Evolutionary conservation across 805 yeast genomes (phyloP), one percentile per base, ranked within the genome.

Genomic region (Kluyveromyces siamensis): DNA sequence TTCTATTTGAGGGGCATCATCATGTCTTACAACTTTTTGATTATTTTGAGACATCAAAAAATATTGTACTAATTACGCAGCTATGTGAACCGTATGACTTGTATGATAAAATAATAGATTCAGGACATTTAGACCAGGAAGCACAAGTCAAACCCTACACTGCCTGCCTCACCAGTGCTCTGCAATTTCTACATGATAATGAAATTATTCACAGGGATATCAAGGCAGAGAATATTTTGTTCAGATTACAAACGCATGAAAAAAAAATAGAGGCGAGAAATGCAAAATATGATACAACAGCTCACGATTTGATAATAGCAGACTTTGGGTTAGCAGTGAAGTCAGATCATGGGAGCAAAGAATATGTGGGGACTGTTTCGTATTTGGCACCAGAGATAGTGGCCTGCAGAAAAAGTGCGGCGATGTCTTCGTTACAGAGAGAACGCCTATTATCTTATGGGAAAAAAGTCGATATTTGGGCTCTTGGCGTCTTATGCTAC

Each of bases 361-460:
- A 50, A 65, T 80, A 37, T 72, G 83, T 57, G 6, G 91, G 91
- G 0, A 84, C 91, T 1, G 74, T 84, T 7, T 81, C 86, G 18
- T 84, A 84, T 63, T 79, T 84, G 76, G 84, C 90, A 0, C 91
- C 91, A 1, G 90, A 84, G 58, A 72, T 84, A 39, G 69, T 77
- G 48, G 62, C 69, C 14, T 68, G 75, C 45, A 60, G 67, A 39
- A 59, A 56, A 30, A 61, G 65, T n/a, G 55, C 62, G 1, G 50
- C 54, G 35, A 46, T 57, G 50, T 36, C 56, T 2, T 45, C 50
- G 2, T 51, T 49, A 1, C 53, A 60, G 45, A 33, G 58, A 1
- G 47, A 51, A 1, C 25, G 47, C 7, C 36, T 61, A 14, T 41
- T 52, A 13, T 49, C 80, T n/a, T 84, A 83, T 55, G 76, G 76